Base-by-base conservation (phyloP, 192 early-diverging fungal genomes). In the Backusella parvicylindrica region DNA sequence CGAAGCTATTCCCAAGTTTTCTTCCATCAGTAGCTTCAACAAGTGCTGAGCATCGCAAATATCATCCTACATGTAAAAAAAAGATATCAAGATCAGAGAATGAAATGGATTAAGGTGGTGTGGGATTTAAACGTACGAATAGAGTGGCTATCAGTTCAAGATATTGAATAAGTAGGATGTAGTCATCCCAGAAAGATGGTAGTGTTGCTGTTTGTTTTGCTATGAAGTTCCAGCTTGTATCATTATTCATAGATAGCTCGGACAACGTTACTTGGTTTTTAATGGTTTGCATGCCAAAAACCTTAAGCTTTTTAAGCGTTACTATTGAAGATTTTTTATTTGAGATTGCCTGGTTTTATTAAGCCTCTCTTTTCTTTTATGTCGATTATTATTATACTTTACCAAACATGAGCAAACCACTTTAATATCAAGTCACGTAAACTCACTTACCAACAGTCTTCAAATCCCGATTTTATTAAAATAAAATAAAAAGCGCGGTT, bases 41-140 rank as follows among this genome's bases (percentile, higher is more conserved):
- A 69, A n/a, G 37, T 15, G 23, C 0, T 41, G 37, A 23, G 67
- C 15, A 12, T 69, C 38, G 38, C 67, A 69, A 41, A 41, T 2
- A 43, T 43, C 28, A 43, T 43, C 67, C 67, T 69, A 43, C 18
- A n/a, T 36, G 15, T 16, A 31, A 69, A 43, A 43, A 26, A 69
- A 69, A 26, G n/a, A n/a, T n/a, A n/a, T 13, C 21, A 15, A 68
- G 8, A 21, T 69, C 26, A 23, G 38, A 43, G 28, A 41, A 69
- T 23, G 67, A 69, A 69, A 69, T 30, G 15, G 26, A n/a, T n/a
- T 43, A n/a, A n/a, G n/a, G n/a, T n/a, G n/a, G n/a, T n/a, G n/a
- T n/a, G n/a, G n/a, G n/a, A n/a, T 68, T 15, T n/a, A n/a, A 41
- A 72, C 71, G 33, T 71, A 71, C 70, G 30, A 72, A 72, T 23